These are phyloP conservation scores for Torrubiellomyces zombiae DNA, from an alignment of 2,329 filamentous ascomycete genomes.

Conservation along the genomic window DNA sequence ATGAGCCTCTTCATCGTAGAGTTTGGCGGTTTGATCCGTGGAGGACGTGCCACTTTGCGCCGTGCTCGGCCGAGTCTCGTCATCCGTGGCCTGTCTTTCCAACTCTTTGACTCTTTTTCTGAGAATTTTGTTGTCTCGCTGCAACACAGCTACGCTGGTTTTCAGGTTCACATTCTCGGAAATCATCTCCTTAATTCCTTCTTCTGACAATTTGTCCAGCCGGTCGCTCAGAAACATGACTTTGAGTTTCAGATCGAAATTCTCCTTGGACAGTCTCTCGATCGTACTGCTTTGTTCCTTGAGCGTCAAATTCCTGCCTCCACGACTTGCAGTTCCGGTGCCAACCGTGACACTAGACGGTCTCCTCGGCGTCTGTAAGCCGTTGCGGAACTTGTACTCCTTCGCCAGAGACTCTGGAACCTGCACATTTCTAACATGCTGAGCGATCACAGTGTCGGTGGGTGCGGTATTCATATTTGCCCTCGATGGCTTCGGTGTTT, in stretches of 20 bases:
- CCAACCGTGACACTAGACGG: constrained; percentile 25
- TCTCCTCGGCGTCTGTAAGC: constrained; percentile 41
- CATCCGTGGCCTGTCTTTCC: constrained; percentile 60
- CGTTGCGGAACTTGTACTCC: constrained; percentile 66
- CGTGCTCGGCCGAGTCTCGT: constrained; percentile 44
- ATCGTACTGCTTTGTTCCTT: constrained; percentile 98
- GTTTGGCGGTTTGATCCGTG: constrained; percentile 38
- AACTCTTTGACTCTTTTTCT: constrained; percentile 71
- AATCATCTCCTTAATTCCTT: constrained; percentile 95
- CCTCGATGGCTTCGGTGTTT: constrained; percentile 51
- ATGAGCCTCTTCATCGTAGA: constrained; percentile 41
- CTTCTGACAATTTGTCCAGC: constrained; percentile 82
- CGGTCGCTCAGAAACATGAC: constrained; percentile 94
- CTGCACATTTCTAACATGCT: constrained; percentile 77
- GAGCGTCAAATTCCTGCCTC: constrained; percentile 61
- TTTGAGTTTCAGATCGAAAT: constrained; percentile 93
- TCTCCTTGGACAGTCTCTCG: constrained; percentile 90
- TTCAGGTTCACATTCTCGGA: constrained; percentile 93
- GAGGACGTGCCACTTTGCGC: constrained; percentile 38
- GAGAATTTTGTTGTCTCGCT: constrained; percentile 77
- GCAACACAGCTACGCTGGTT: constrained; percentile 72
- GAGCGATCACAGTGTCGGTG: constrained; percentile 76
- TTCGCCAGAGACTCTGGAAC: constrained; percentile 77
- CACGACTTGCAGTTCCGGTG: constrained; percentile 31
- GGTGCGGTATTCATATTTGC: constrained; percentile 41